These are phyloP conservation scores for Pleurotus giganteus DNA, from an alignment of 768 basidiomycete genomes.

Conservation along the genomic window DNA sequence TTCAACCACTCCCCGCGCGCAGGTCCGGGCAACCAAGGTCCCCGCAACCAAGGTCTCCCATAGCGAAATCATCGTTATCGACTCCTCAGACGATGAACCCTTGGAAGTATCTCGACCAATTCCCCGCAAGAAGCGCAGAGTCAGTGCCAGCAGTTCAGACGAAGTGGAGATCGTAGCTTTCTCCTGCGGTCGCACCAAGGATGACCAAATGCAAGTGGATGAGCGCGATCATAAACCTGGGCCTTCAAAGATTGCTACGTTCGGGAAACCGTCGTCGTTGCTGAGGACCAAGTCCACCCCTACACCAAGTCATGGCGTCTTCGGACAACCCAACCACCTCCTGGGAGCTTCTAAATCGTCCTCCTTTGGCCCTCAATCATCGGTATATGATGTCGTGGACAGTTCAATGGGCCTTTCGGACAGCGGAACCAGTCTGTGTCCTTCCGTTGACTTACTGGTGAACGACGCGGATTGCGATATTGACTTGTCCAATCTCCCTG, in stretches of 20 bases:
- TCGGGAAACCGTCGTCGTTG: conserved; percentile 19
- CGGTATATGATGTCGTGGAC: not conserved
- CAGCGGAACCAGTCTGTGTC: not conserved
- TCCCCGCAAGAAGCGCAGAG: conserved; percentile 17
- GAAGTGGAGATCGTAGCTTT: conserved; percentile 33
- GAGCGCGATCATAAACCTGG: not conserved
- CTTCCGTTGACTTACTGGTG: not conserved
- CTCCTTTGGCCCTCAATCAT: conserved; percentile 15
- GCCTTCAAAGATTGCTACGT: conserved; percentile 8
- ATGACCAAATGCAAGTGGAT: not conserved
- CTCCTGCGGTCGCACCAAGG: not conserved
- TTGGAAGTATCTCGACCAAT: conserved; percentile 12
- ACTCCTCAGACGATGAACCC: conserved; percentile 54
- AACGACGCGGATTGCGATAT: conserved; percentile 21
- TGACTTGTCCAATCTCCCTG: conserved; percentile 27
- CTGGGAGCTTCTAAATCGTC: not conserved
- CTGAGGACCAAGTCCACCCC: conserved; percentile 8
- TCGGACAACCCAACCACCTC: not conserved
- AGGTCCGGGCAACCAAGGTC: too few relatives aligned
- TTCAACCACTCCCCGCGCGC: too few relatives aligned
- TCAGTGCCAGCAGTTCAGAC: conserved; percentile 24
- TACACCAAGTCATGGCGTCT: conserved; percentile 7
- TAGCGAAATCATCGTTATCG: conserved; percentile 55
- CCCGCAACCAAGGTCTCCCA: too few relatives aligned
- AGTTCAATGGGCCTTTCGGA: not conserved